phyloP scores from a whole-genome alignment of 129 eudicot genomes.

The Pittosporum tobira region DNA sequence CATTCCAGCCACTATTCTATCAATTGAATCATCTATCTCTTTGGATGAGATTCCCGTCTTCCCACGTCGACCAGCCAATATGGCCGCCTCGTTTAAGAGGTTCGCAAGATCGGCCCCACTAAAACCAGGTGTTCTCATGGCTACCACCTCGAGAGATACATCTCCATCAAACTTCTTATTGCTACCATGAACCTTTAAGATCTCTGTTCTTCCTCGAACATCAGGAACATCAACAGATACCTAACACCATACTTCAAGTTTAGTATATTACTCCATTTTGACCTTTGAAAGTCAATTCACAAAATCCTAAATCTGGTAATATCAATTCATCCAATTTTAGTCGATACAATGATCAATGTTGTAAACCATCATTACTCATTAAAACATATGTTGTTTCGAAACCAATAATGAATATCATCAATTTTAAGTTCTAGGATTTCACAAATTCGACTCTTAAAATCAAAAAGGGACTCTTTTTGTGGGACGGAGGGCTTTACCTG shows the following conservation, averaged over 20 bases:
- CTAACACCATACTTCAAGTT: conserved; percentile 28
- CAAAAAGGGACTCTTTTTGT: too few relatives aligned
- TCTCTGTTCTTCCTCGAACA: conserved; percentile 83
- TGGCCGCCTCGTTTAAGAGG: conserved; percentile 68
- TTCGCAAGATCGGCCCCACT: conserved; percentile 99
- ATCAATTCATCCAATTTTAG: too few relatives aligned
- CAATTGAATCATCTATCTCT: conserved; percentile 16
- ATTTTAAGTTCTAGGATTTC: too few relatives aligned
- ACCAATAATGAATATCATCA: too few relatives aligned
- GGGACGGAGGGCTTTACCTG: too few relatives aligned
- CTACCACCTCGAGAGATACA: conserved; percentile 83
- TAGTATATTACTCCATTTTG: too few relatives aligned
- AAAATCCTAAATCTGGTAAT: too few relatives aligned
- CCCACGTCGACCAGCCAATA: conserved; percentile 9
- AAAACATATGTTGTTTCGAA: too few relatives aligned
- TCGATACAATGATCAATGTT: too few relatives aligned
- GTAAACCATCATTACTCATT: too few relatives aligned
- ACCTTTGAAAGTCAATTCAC: too few relatives aligned
- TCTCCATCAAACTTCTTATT: conserved; percentile 80
- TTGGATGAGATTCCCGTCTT: neutral
- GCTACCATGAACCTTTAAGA: conserved; percentile 85
- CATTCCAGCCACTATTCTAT: conserved; percentile 18
- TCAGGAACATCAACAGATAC: conserved; percentile 91
- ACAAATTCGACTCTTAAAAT: too few relatives aligned
- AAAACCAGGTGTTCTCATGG: conserved; percentile 98